Conservation (phyloP, 1,284 basidiomycete species). For the Boletus semigastroideus region DNA sequence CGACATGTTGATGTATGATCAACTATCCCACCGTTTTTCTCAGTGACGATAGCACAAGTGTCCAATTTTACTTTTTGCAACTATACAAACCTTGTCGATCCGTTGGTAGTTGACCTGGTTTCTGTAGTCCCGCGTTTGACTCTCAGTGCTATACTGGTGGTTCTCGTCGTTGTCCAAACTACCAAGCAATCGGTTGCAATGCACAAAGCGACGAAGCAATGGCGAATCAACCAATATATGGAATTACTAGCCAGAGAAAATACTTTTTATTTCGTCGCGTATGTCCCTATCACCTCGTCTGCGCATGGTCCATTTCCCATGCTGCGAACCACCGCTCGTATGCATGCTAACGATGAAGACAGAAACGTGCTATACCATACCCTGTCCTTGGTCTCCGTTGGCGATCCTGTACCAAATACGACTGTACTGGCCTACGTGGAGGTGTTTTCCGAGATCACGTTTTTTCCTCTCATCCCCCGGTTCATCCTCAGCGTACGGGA, state of each 20-base stretch:
- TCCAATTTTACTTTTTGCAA: background rate
- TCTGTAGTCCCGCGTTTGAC: background rate
- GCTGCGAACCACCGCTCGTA: too few relatives aligned
- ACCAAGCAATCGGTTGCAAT: background rate
- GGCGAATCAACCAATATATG: background rate
- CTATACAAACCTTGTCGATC: too few relatives aligned
- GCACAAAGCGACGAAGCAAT: background rate
- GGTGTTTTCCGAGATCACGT: background rate
- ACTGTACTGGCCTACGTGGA: background rate
- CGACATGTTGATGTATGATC: background rate
- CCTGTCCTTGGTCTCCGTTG: background rate
- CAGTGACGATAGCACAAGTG: background rate
- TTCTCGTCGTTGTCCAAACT: background rate
- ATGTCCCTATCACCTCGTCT: background rate
- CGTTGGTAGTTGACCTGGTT: background rate
- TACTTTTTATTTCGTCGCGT: background rate
- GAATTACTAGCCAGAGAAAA: background rate
- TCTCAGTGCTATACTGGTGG: background rate
- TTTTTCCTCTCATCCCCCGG: background rate
- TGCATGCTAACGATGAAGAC: too few relatives aligned
- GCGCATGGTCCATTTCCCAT: background rate
- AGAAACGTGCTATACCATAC: background rate
- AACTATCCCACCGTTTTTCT: background rate
- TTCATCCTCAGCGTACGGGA: slow-evolving; percentile 2
- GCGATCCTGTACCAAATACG: too few relatives aligned